A percentile compares a stretch with the other conserved stretches of the same genome.
These are phyloP conservation scores for Ganoderma resinaceum DNA, from an alignment of 1,284 basidiomycete species.

Conservation along the genomic window DNA sequence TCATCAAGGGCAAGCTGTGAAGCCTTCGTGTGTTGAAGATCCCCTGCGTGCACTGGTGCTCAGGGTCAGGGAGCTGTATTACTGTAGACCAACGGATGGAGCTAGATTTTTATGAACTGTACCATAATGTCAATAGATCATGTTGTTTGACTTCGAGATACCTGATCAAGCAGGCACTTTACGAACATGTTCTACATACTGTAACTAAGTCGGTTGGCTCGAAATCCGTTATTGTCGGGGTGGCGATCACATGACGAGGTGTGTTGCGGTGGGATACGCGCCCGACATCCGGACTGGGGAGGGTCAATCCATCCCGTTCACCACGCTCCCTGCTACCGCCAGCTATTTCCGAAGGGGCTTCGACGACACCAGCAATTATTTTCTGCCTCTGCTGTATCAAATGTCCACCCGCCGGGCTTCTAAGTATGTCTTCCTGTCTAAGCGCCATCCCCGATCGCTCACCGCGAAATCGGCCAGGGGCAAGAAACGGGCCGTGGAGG, in stretches of 20 bases:
- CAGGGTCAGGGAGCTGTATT: too few relatives aligned
- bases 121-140: background rate
- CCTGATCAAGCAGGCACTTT: too few relatives aligned
- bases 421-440: conserved; percentile 34
- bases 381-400: background rate
- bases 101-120: background rate
- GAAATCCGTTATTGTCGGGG: conserved; percentile 5
- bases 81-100: background rate
- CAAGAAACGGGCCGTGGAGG: conserved; percentile 32
- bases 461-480: conserved; percentile 25
- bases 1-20: conserved; percentile 39
- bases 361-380: background rate
- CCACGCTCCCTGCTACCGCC: conserved; percentile 14
- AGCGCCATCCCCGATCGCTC: conserved; percentile 13
- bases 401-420: conserved; percentile 34
- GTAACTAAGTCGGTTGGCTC: too few relatives aligned
- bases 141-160: background rate
- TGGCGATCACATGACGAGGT: conserved; percentile 22
- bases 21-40: conserved; percentile 11
- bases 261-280: background rate
- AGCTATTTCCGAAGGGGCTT: background rate
- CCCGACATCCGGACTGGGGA: conserved; percentile 26
- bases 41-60: background rate
- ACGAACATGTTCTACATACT: too few relatives aligned
- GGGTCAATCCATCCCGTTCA: conserved; percentile 32